Percentiles rank a stretch among this genome's conserved stretches.
These are phyloP conservation scores for Thalassia testudinum DNA, from an alignment of 116 monocot species.

Conservation along the genomic window DNA sequence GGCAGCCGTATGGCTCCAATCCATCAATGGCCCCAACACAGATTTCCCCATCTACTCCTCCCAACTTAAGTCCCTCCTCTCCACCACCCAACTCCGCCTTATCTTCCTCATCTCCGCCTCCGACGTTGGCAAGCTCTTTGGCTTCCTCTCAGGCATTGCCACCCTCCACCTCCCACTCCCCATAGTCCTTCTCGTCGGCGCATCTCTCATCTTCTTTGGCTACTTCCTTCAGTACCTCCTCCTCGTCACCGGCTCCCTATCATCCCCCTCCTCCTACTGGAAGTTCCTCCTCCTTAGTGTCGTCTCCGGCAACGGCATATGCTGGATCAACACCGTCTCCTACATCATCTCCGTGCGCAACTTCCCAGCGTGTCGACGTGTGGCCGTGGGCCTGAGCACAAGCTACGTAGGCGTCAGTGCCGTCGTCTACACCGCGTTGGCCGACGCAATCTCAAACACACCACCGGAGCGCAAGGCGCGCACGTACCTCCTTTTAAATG, in stretches of 20 bases:
- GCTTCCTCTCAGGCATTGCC: constrained; percentile 64
- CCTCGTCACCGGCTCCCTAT: constrained; percentile 33
- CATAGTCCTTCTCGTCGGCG: constrained; percentile 41
- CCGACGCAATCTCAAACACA: constrained; percentile 62
- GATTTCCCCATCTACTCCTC: constrained; percentile 87
- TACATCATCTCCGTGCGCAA: constrained; percentile 42
- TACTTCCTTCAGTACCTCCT: constrained; percentile 68
- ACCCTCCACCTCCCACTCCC: constrained; percentile 41
- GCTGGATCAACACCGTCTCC: constrained; percentile 74
- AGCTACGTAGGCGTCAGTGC: constrained; percentile 61
- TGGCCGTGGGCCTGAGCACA: constrained; percentile 43
- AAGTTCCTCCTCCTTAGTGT: constrained; percentile 52
- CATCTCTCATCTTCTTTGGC: constrained; percentile 41
- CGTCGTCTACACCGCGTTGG: constrained; percentile 56
- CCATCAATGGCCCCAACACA: too few relatives aligned
- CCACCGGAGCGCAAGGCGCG: constrained; percentile 31
- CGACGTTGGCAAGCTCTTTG: constrained; percentile 74
- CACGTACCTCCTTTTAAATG: too few relatives aligned
- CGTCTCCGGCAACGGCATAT: too few relatives aligned
- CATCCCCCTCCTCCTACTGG: constrained; percentile 32
- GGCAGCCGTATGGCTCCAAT: too few relatives aligned
- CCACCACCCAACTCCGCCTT: constrained; percentile 58
- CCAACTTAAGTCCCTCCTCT: constrained; percentile 57
- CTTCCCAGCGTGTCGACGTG: constrained; percentile 24
- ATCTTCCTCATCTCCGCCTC: constrained; percentile 76